These are phyloP conservation scores for Setaria italica DNA, from an alignment of 202 grass and related monocot species.

Conservation along the genomic window DNA sequence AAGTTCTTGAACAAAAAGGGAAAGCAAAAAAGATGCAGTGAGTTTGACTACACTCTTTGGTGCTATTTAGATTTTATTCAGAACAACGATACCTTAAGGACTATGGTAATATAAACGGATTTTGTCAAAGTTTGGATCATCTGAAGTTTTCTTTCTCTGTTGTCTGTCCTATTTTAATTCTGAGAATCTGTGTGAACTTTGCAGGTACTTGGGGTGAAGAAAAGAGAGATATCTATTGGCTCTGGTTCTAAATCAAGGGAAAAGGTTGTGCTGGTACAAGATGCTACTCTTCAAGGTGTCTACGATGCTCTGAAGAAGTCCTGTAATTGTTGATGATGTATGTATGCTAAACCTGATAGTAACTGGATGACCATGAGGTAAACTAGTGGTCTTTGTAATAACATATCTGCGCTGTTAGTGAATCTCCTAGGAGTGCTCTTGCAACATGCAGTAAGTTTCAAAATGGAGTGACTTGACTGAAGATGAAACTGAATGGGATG, in stretches of 20 bases:
- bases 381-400: neutral
- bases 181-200: slow-evolving; percentile 8
- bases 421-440: neutral
- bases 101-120: neutral
- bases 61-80: neutral
- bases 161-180: neutral
- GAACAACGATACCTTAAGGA: neutral
- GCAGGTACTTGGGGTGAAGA: slow-evolving; percentile 87
- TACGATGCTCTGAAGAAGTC: slow-evolving; percentile 81
- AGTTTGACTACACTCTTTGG: neutral
- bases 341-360: slow-evolving; percentile 3
- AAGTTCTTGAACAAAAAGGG: neutral
- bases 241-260: slow-evolving; percentile 95
- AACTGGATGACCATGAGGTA: neutral
- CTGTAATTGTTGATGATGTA: slow-evolving; percentile 57
- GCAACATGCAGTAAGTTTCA: neutral
- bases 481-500: neutral
- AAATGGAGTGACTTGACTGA: neutral
- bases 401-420: no score
- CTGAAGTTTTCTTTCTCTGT: neutral
- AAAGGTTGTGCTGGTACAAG: slow-evolving; percentile 83
- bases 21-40: neutral
- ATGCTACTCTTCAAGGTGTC: slow-evolving; percentile 64
- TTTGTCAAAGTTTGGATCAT: neutral
- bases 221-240: slow-evolving; percentile 86